Evolutionary conservation across 1,139 yeast species (phyloP), one percentile per base, ranked within the genome.

Genomic region (Pneumocystis canis): DNA sequence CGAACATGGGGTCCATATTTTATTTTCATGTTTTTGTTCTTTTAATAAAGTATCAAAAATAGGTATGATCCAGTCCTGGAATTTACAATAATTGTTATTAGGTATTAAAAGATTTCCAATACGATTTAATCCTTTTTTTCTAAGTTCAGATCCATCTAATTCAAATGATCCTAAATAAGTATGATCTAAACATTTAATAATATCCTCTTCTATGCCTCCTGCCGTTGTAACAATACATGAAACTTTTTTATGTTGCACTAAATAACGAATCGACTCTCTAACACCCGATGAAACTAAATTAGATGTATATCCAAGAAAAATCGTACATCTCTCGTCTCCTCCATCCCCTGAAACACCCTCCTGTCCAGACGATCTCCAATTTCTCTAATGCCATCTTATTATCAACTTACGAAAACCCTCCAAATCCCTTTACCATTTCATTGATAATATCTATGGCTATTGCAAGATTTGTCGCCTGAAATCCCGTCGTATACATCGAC

Each of bases 31-130:
- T 69, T 87, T 89, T 76, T 92, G 98, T 75, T 92, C 98, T 71
- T 86, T 86, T 65, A 90, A 79, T 83, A 90, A 84, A 63, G 78
- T 82, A 73, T 90, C 96, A 70, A 92, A 80, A 63, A 92, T 81
- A 39, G 98, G 98, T 41, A 92, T 94, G 69, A 92, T 87, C 98
- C 98, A 92, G 74, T 94, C 98, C 76, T 92, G 98, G 71, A 92
- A 92, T 72, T 83, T 84, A 78, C 97, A 90, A 77, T 92, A 92
- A 77, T 92, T 92, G 74, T 94, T 98, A 74, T 92, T 92, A 62
- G 99, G 99, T 63, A 92, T 98, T 70, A 92, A 79, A 73, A 92
- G 79, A 74, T 92, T 94, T 66, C 99, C 99, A 70, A 94, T 94
- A 76, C 99, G 84, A 77, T 92, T 92, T 85, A 92, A 84, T 66